phyloP scores from a whole-genome alignment of 768 basidiomycete genomes.

The Stropharia rugosoannulata region DNA sequence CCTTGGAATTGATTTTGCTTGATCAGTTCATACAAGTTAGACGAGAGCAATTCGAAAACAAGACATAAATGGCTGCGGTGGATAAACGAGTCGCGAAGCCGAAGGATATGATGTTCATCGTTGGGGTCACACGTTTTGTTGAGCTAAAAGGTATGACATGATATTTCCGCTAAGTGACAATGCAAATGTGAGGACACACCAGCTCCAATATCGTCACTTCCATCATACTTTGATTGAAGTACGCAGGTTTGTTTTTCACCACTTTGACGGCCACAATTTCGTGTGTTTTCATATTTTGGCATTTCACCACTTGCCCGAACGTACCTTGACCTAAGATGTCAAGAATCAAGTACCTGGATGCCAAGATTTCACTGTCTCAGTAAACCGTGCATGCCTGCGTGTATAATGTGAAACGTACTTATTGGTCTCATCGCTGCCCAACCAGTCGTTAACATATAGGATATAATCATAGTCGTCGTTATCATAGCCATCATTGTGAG shows the following conservation, averaged over 20 bases:
- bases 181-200: conserved; percentile 47
- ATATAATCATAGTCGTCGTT: conserved; percentile 99
- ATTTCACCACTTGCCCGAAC: conserved; percentile 99
- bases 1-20: conserved; percentile 99
- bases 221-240: conserved; percentile 99
- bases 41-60: conserved; percentile 95
- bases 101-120: conserved; percentile 96
- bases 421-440: conserved; percentile 92
- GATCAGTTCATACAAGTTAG: conserved; percentile 98
- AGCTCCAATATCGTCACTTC: conserved; percentile 97
- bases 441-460: conserved; percentile 97
- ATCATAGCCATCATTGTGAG: conserved; percentile 95
- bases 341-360: conserved; percentile 84
- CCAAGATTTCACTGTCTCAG: conserved; percentile 4
- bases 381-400: neutral
- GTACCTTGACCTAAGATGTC: conserved; percentile 99
- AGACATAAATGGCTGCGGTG: conserved; percentile 96
- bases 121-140: conserved; percentile 92
- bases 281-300: conserved; percentile 99
- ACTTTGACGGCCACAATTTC: conserved; percentile 99
- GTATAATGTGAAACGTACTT: conserved; percentile 57
- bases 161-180: neutral
- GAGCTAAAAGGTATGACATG: conserved; percentile 50
- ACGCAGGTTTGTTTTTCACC: conserved; percentile 99
- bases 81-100: conserved; percentile 93